A percentile compares a stretch with the other conserved stretches of the same genome.
These are phyloP conservation scores for Fusarium verrucosum DNA, from an alignment of 2,329 filamentous ascomycete species.

Conservation along the genomic window DNA sequence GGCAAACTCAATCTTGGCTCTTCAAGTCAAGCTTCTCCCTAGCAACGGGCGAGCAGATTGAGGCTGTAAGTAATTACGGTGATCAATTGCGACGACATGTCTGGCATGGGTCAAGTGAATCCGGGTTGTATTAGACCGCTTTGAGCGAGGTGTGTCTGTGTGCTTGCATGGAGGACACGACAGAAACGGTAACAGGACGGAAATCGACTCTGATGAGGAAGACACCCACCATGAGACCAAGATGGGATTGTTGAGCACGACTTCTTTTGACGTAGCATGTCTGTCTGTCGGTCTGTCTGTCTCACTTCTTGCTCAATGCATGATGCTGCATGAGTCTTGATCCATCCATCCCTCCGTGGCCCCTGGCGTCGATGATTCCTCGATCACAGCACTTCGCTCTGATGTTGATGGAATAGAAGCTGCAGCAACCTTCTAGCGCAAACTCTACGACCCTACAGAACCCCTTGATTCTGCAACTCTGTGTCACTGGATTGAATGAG, in stretches of 20 bases:
- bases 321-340: conserved; percentile 25
- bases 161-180: conserved; percentile 21
- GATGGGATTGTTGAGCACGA: conserved; percentile 2
- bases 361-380: conserved; percentile 22
- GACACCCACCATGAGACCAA: conserved; percentile 25
- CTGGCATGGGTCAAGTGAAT: conserved; percentile 1
- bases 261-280: conserved; percentile 33
- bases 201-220: conserved; percentile 31
- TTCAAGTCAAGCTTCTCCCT: background rate
- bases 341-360: background rate
- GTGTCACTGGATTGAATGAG: conserved; percentile 8
- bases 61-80: background rate
- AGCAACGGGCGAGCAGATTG: background rate
- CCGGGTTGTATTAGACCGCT: conserved; percentile 5
- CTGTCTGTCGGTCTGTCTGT: too few relatives aligned
- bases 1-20: conserved; percentile 13
- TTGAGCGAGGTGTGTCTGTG: conserved; percentile 34
- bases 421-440: conserved; percentile 40
- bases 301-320: too few relatives aligned
- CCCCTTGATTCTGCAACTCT: conserved; percentile 7
- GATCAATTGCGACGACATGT: conserved; percentile 4
- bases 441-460: conserved; percentile 31
- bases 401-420: conserved; percentile 17
- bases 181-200: conserved; percentile 27
- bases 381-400: background rate